Evolutionary conservation across 2,329 filamentous ascomycete genomes (phyloP).

Genomic region (Eutypella sp.): DNA sequence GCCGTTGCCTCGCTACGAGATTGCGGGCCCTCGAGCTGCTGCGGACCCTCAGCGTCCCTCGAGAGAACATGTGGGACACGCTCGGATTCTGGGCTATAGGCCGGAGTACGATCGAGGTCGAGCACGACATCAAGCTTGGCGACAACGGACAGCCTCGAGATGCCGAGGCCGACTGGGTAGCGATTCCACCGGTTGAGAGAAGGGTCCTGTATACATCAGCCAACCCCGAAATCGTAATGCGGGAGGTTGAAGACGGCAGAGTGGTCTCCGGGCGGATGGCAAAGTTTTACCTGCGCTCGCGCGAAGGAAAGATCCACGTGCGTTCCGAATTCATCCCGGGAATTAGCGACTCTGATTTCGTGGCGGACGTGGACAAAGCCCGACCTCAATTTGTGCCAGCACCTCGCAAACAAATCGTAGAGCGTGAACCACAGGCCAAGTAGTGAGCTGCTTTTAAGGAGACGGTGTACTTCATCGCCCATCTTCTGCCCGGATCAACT

Average conservation of each 20-base stretch:
- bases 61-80: slow-evolving; percentile 35
- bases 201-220: slow-evolving; percentile 21
- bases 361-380: neutral
- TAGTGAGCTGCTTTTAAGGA: no score
- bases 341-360: neutral
- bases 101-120: slow-evolving; percentile 31
- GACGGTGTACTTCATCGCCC: no score
- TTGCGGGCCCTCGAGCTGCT: slow-evolving; percentile 29
- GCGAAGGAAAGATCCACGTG: slow-evolving; percentile 17
- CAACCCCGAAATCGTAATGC: slow-evolving; percentile 7
- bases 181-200: slow-evolving; percentile 20
- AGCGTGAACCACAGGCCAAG: no score
- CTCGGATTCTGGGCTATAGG: slow-evolving; percentile 26
- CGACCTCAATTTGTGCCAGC: neutral
- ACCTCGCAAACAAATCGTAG: slow-evolving; percentile 5
- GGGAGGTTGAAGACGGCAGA: slow-evolving; percentile 9
- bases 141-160: slow-evolving; percentile 12
- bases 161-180: slow-evolving; percentile 13
- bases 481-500: no score
- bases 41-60: slow-evolving; percentile 20
- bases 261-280: slow-evolving; percentile 13
- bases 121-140: slow-evolving; percentile 29
- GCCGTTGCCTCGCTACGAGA: slow-evolving; percentile 31
- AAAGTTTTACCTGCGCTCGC: slow-evolving; percentile 18
- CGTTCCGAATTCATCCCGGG: slow-evolving; percentile 17